These are phyloP conservation scores for Hyphopichia khmerensis DNA, from an alignment of 1,139 yeast species.

Conservation along the genomic window DNA sequence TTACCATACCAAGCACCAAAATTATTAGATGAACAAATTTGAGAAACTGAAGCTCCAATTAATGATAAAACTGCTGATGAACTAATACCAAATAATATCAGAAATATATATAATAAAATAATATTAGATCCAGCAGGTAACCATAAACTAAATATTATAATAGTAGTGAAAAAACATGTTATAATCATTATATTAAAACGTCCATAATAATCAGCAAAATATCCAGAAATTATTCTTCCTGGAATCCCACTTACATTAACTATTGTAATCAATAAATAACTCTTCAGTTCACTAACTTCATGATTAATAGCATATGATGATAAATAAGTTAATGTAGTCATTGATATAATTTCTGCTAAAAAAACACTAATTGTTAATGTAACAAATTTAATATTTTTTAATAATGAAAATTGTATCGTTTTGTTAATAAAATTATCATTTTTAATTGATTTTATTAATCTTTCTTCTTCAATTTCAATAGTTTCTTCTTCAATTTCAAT, in stretches of 20 bases:
- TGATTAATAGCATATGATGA: conserved; percentile 46
- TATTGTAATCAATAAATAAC: conserved; percentile 46
- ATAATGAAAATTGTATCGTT: conserved; percentile 39
- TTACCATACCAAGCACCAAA: conserved; percentile 74
- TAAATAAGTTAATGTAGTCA: conserved; percentile 52
- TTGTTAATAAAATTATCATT: conserved; percentile 18
- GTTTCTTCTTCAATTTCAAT: not conserved
- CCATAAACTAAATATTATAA: conserved; percentile 47
- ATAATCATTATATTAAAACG: conserved; percentile 52
- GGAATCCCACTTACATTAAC: conserved; percentile 48
- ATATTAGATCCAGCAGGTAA: conserved; percentile 31
- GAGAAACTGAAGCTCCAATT: conserved; percentile 51
- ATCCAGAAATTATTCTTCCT: conserved; percentile 48
- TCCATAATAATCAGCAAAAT: conserved; percentile 48
- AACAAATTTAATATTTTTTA: conserved; percentile 40
- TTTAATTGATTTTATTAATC: not conserved
- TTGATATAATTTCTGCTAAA: conserved; percentile 47
- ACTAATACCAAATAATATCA: conserved; percentile 28
- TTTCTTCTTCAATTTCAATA: not conserved
- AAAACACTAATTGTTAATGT: conserved; percentile 42
- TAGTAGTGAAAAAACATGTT: conserved; percentile 34
- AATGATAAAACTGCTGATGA: conserved; percentile 29
- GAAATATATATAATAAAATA: conserved; percentile 20
- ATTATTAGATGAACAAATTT: conserved; percentile 60
- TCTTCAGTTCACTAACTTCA: conserved; percentile 37